Percentiles rank a stretch among this genome's conserved stretches.
Conservation (phyloP, 164 flowering plant species). For the Magnolia officinalis region DNA sequence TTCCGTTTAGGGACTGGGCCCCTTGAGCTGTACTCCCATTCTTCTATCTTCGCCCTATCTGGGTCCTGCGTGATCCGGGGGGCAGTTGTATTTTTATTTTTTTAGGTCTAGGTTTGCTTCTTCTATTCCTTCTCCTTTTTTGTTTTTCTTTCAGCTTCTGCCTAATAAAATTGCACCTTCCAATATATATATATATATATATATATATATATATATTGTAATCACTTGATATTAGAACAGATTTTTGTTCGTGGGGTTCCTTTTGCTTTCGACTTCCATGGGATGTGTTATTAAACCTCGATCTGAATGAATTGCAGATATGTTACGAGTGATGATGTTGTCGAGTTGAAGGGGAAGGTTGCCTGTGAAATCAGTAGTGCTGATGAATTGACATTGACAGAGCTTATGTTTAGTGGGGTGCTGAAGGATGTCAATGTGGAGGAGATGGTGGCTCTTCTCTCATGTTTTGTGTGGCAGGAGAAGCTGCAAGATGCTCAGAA, state of each 20-base stretch:
- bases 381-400: conserved; percentile 87
- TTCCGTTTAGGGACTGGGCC: too few species aligned
- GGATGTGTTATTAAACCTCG: neutral
- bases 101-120: too few species aligned
- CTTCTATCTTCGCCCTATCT: too few species aligned
- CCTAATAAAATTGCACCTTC: too few species aligned
- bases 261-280: neutral
- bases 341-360: conserved; percentile 94
- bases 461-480: conserved; percentile 99
- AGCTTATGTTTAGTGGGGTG: conserved; percentile 87
- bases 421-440: conserved; percentile 83
- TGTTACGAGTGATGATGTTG: conserved; percentile 76
- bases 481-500: conserved; percentile 84
- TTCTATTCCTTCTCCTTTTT: too few species aligned
- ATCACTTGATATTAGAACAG: neutral
- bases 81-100: too few species aligned
- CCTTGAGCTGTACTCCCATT: too few species aligned
- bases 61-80: too few species aligned
- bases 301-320: conserved; percentile 47
- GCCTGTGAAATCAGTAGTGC: conserved; percentile 98
- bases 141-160: too few species aligned
- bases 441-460: conserved; percentile 89
- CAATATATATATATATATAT: too few species aligned
- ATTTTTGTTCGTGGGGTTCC: neutral
- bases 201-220: too few species aligned